A percentile compares a stretch with the other conserved stretches of the same genome.
Conservation (phyloP, 2,329 filamentous ascomycete genomes). For the Sphaerulina vaccinii region DNA sequence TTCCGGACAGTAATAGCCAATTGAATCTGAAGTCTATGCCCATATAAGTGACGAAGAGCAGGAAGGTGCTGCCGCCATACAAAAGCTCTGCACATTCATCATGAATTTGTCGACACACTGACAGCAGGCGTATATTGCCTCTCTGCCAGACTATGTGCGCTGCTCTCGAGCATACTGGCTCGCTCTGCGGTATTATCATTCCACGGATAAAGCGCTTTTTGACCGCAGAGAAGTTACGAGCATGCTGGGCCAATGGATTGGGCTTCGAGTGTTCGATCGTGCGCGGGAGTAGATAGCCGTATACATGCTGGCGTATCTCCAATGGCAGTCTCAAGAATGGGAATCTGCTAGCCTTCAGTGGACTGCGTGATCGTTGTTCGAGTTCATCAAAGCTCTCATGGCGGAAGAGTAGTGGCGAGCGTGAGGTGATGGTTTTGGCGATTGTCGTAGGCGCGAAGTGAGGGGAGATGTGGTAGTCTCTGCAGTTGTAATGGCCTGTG, state of each 20-base stretch:
- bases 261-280: conserved; percentile 35
- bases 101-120: conserved; percentile 44
- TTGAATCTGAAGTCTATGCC: conserved; percentile 46
- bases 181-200: conserved; percentile 25
- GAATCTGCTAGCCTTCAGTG: conserved; percentile 32
- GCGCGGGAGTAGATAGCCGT: conserved; percentile 43
- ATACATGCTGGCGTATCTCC: conserved; percentile 47
- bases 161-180: conserved; percentile 8
- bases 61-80: conserved; percentile 49
- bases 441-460: conserved; percentile 31
- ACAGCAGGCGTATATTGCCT: conserved; percentile 43
- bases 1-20: conserved; percentile 43
- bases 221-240: conserved; percentile 34
- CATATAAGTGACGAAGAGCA: conserved; percentile 46
- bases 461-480: conserved; percentile 37
- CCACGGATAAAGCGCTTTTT: conserved; percentile 31
- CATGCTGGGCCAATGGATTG: conserved; percentile 31
- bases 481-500: conserved; percentile 39
- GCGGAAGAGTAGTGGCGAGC: conserved; percentile 19
- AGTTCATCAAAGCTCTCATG: conserved; percentile 36
- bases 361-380: conserved; percentile 35
- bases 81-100: conserved; percentile 47
- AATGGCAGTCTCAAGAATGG: conserved; percentile 42
- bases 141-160: conserved; percentile 43
- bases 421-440: conserved; percentile 18